phyloP scores from a whole-genome alignment of 306 rosid species.

The Cercis canadensis region DNA sequence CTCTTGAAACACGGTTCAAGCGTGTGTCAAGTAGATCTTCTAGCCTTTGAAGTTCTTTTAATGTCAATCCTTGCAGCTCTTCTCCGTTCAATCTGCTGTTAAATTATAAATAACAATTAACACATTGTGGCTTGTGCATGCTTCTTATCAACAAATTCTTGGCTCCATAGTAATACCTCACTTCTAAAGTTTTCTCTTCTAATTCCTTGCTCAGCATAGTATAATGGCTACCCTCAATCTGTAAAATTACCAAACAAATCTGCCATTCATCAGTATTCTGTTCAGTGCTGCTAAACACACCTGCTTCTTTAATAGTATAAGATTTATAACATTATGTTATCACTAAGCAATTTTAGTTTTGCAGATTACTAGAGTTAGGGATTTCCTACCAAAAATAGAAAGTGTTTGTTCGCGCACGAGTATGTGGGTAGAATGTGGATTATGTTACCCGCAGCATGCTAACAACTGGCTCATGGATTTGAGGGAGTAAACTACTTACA shows the following conservation, averaged over 20 bases:
- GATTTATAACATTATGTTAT: too few species aligned
- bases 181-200: conserved; percentile 19
- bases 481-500: too few species aligned
- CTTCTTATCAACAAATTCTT: background rate
- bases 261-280: too few species aligned
- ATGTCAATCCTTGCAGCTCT: background rate
- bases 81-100: background rate
- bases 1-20: background rate
- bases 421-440: too few species aligned
- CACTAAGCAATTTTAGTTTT: too few species aligned
- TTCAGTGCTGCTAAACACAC: too few species aligned
- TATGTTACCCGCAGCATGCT: too few species aligned
- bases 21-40: background rate
- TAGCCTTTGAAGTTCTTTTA: background rate
- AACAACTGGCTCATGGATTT: too few species aligned
- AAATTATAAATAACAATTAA: background rate
- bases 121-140: background rate
- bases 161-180: conserved; percentile 15
- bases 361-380: too few species aligned
- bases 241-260: background rate
- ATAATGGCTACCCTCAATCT: background rate
- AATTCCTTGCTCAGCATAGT: background rate
- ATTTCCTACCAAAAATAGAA: too few species aligned
- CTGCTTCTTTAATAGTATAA: too few species aligned
- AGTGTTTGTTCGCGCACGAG: too few species aligned